Evolutionary conservation across 495 filamentous ascomycete species (phyloP), one percentile per base, ranked within the genome.

Genomic region (Xylaria venustula): DNA sequence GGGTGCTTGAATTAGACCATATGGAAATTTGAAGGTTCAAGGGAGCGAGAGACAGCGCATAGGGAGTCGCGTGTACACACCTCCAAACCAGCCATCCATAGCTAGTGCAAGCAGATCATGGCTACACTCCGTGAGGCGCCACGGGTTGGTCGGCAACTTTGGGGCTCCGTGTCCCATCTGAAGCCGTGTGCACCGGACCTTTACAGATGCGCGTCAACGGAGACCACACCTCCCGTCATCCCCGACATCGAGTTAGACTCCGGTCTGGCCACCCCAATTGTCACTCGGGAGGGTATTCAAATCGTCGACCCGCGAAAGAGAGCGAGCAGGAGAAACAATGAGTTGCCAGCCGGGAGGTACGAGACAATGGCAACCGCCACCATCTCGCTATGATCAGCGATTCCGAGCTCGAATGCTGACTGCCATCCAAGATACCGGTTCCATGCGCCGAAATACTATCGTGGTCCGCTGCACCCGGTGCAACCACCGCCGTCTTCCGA

Each of bases 391-490:
- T 23, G 28, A 17, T 2, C 25, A 7, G 45, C 23, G 30, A 19
- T 36, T 23, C 36, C 14, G 42, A 42, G 28, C 42, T 36, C 60
- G 23, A 14, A 57, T 62, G 20, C 54, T 66, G 15, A 66, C 60
- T 15, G 19, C 9, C 25, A 75, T 45, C 25, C 41, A 48, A 96
- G 92, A 81, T 98, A 97, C 77, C 88, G 92, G 77, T 97, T 88
- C 75, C 90, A 90, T 45, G 85, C 94, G 41, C 95, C 95, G 41
- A 91, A 93, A 74, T 98, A 90, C 82, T 84, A 96, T 75, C 89
- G 94, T 71, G 94, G 94, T 55, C 92, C 93, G 48, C 82, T 98
- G 37, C 92, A 97, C 70, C 95, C 94, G 44, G 86, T 96, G 70
- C 90, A 95, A 74, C 87, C 90, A 15, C 94, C 91, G 4, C 82